Conservation (phyloP, 208 protist species). For the Wallacemonas sp. region DNA sequence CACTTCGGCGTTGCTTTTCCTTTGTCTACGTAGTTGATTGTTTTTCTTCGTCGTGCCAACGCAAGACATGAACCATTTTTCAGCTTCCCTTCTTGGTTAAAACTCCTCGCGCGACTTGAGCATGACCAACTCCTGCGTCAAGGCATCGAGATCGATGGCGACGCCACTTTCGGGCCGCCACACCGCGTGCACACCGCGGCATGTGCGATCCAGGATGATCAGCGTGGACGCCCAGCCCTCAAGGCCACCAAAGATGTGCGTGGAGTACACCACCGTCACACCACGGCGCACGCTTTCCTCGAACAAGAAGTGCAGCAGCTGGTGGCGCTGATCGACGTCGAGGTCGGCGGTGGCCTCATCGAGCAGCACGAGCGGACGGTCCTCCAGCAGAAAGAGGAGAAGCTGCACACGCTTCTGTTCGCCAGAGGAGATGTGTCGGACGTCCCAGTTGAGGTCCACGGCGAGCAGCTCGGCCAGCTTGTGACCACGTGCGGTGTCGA, state of each 20-base stretch:
- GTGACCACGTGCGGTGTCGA: constrained; percentile 46
- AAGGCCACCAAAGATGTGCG: constrained; percentile 93
- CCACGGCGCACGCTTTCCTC: constrained; percentile 74
- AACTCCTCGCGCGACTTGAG: constrained; percentile 52
- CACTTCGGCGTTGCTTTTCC: too few species aligned
- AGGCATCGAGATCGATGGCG: constrained; percentile 23
- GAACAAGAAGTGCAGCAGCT: constrained; percentile 82
- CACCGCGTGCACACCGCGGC: constrained; percentile 38
- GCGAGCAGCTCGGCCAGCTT: constrained; percentile 57
- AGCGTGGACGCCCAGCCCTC: constrained; percentile 76
- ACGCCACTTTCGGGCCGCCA: constrained; percentile 25
- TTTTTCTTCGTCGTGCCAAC: neutral
- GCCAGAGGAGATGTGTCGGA: constrained; percentile 79
- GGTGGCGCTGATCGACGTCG: constrained; percentile 85
- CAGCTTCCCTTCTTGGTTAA: constrained; percentile 11
- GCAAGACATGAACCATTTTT: too few species aligned
- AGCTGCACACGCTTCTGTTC: constrained; percentile 91
- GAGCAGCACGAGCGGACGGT: constrained; percentile 74
- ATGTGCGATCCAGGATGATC: constrained; percentile 75
- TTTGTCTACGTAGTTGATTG: neutral
- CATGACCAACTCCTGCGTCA: constrained; percentile 38
- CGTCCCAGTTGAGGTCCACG: constrained; percentile 84
- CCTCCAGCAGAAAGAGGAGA: constrained; percentile 67
- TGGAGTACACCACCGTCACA: constrained; percentile 90
- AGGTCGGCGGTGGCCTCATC: constrained; percentile 93